Percentiles rank a stretch among this genome's conserved stretches.
Evolutionary conservation across 768 basidiomycete genomes (phyloP).

Genomic region (Suillus variegatus): DNA sequence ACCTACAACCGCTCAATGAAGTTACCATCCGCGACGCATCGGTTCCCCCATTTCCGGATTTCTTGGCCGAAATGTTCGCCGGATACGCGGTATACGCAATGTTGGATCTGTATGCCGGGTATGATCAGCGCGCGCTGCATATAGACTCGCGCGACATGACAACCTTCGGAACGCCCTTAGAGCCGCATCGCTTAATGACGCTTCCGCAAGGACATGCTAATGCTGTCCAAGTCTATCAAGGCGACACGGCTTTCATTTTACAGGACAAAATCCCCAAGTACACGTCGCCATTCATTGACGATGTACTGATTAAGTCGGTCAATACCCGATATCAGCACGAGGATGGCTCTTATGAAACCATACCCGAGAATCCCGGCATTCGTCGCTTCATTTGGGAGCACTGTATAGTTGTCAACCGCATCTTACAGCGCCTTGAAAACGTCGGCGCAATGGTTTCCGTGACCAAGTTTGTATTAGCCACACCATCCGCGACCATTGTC

Average conservation of each 20-base stretch:
- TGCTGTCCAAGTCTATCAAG: conserved; percentile 40
- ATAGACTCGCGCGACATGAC: conserved; percentile 39
- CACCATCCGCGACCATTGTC: conserved; percentile 29
- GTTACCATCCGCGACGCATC: conserved; percentile 36
- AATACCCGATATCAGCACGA: conserved; percentile 26
- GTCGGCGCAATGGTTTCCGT: conserved; percentile 39
- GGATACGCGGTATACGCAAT: conserved; percentile 32
- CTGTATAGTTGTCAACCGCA: conserved; percentile 33
- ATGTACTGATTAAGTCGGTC: conserved; percentile 37
- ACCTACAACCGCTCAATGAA: conserved; percentile 39
- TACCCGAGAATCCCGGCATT: conserved; percentile 39
- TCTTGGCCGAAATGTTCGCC: conserved; percentile 35
- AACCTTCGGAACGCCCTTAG: conserved; percentile 41
- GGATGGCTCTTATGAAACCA: conserved; percentile 35
- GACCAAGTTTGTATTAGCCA: conserved; percentile 34
- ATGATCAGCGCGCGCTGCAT: conserved; percentile 33
- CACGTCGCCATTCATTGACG: conserved; percentile 41
- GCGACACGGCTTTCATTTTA: conserved; percentile 38
- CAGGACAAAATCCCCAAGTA: conserved; percentile 40
- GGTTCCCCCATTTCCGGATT: conserved; percentile 12
- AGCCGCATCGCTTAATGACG: conserved; percentile 28
- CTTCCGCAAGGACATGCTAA: conserved; percentile 47
- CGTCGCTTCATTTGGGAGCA: conserved; percentile 42
- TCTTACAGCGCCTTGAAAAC: conserved; percentile 39
- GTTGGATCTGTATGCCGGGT: conserved; percentile 38